These are phyloP conservation scores for Penicillium antarcticum DNA, from an alignment of 495 filamentous ascomycete genomes.

Conservation along the genomic window DNA sequence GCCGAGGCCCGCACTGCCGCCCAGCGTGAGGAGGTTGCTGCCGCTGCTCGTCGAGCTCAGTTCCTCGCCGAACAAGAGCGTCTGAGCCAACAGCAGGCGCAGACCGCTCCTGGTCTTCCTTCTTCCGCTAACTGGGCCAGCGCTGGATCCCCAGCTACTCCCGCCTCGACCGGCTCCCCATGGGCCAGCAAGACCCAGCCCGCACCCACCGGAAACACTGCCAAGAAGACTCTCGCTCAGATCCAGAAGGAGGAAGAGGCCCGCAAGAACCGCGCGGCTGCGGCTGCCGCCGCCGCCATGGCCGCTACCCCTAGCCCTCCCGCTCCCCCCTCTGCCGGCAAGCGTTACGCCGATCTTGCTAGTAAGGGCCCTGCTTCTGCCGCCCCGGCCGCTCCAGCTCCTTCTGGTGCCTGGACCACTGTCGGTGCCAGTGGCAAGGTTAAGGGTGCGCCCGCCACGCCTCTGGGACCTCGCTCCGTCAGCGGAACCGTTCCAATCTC, in stretches of 20 bases:
- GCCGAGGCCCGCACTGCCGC: slow-evolving; percentile 92
- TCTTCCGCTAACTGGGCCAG: slow-evolving; percentile 90
- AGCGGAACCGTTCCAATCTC: slow-evolving; percentile 47
- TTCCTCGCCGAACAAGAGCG: slow-evolving; percentile 73
- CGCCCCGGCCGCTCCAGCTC: slow-evolving; percentile 19
- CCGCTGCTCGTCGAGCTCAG: slow-evolving; percentile 72
- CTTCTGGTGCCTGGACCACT: slow-evolving; percentile 80
- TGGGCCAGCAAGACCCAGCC: slow-evolving; percentile 63
- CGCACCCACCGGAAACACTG: slow-evolving; percentile 38
- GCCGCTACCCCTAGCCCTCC: slow-evolving; percentile 44
- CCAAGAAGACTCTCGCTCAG: slow-evolving; percentile 90
- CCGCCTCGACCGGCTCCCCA: slow-evolving; percentile 48
- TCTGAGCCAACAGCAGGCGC: slow-evolving; percentile 60
- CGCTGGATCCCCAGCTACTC: slow-evolving; percentile 60
- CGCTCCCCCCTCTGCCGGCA: slow-evolving; percentile 57
- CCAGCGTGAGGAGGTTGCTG: slow-evolving; percentile 78
- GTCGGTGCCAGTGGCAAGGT: slow-evolving; percentile 93
- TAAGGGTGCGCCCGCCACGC: slow-evolving; percentile 63
- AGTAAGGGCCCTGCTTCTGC: slow-evolving; percentile 61
- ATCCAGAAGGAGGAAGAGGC: slow-evolving; percentile 96
- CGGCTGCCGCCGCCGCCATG: slow-evolving; percentile 55
- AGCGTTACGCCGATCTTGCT: slow-evolving; percentile 94
- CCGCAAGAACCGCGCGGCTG: slow-evolving; percentile 69
- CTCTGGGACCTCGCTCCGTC: slow-evolving; percentile 54
- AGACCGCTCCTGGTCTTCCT: slow-evolving; percentile 70